A percentile compares a stretch with the other conserved stretches of the same genome.
Conservation (phyloP, 306 rosid genomes). For the Citrullus mucosospermus region DNA sequence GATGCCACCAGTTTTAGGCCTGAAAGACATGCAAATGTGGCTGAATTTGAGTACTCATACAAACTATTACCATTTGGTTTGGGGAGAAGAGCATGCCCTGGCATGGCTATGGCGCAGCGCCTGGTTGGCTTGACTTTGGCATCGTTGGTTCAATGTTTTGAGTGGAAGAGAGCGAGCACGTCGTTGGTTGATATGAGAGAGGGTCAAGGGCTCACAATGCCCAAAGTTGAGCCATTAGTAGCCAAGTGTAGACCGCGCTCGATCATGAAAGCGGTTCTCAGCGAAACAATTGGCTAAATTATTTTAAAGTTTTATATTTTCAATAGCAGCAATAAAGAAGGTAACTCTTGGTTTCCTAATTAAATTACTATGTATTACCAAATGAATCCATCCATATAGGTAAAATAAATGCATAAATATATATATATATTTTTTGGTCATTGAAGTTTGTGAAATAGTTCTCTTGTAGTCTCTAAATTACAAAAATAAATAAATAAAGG, state of each 20-base stretch:
- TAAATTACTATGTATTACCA: too few relatives aligned
- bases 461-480: too few relatives aligned
- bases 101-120: neutral
- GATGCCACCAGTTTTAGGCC: neutral
- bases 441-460: too few relatives aligned
- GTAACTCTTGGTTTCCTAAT: too few relatives aligned
- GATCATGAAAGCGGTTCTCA: neutral
- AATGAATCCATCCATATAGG: too few relatives aligned
- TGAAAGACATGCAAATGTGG: neutral
- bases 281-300: too few relatives aligned
- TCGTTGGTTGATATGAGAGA: neutral
- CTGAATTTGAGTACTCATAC: neutral
- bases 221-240: neutral
- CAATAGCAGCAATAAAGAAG: too few relatives aligned
- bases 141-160: neutral
- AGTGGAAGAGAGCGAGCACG: neutral
- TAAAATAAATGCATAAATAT: too few relatives aligned
- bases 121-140: neutral
- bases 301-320: too few relatives aligned
- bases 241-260: neutral
- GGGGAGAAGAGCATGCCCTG: neutral
- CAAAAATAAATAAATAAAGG: too few relatives aligned
- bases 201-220: slow-evolving; percentile 3
- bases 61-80: neutral
- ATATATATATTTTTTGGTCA: too few relatives aligned